These are phyloP conservation scores for Mycena chlorophos DNA, from an alignment of 768 basidiomycete species.

Conservation along the genomic window DNA sequence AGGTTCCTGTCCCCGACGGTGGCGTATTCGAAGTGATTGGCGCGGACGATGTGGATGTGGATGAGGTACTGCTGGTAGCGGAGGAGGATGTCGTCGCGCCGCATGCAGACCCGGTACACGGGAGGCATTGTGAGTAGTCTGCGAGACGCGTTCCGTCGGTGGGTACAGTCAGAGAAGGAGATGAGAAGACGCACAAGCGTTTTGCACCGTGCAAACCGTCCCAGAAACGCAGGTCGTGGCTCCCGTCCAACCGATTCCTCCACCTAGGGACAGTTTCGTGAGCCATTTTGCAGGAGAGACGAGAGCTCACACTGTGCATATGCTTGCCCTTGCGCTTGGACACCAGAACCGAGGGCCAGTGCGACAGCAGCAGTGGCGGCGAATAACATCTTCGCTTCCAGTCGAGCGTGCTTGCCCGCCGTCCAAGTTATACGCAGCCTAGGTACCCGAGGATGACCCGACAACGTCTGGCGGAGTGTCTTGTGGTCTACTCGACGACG, in stretches of 20 bases:
- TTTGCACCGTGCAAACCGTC: constrained; percentile 30
- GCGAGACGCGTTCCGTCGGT: not conserved
- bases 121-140: constrained; percentile 39
- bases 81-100: constrained; percentile 13
- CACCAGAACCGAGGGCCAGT: too few relatives aligned
- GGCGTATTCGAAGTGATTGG: constrained; percentile 23
- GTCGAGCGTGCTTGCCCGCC: too few relatives aligned
- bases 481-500: too few relatives aligned
- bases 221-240: constrained; percentile 37
- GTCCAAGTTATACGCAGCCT: too few relatives aligned
- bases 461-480: too few relatives aligned
- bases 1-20: constrained; percentile 30
- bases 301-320: too few relatives aligned
- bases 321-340: too few relatives aligned
- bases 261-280: not conserved
- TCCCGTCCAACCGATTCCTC: constrained; percentile 34
- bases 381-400: too few relatives aligned
- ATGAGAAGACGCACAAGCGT: constrained; percentile 28
- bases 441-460: too few relatives aligned
- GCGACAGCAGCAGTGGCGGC: too few relatives aligned
- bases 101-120: constrained; percentile 23
- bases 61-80: constrained; percentile 7
- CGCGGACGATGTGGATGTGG: constrained; percentile 10
- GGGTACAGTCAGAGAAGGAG: not conserved
- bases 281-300: too few relatives aligned